Evolutionary conservation across 2,329 filamentous ascomycete species (phyloP).

Genomic region (Escovopsis weberi): DNA sequence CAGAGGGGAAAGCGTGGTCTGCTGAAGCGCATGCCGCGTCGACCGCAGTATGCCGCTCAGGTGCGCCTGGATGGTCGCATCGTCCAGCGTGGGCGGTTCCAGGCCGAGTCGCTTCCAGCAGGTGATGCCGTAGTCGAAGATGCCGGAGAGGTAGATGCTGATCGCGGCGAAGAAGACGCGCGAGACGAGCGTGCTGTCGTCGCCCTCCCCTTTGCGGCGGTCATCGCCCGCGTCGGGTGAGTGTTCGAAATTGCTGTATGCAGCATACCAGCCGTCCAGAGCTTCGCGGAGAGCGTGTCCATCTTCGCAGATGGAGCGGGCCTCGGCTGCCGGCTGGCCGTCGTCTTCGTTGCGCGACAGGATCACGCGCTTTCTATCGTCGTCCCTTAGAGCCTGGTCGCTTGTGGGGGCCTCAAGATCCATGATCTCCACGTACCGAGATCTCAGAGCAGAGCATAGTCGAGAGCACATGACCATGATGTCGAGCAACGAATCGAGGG

Average conservation of each 20-base stretch:
- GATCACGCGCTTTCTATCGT: too few species aligned
- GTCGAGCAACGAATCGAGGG: slow-evolving; percentile 15
- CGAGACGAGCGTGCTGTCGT: slow-evolving; percentile 10
- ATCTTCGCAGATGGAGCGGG: slow-evolving; percentile 1
- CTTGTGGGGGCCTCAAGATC: not conserved
- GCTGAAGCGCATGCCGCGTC: slow-evolving; percentile 7
- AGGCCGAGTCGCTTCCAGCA: slow-evolving; percentile 15
- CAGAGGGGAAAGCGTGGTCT: slow-evolving; percentile 15
- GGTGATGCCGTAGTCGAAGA: slow-evolving; percentile 20
- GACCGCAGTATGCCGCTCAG: slow-evolving; percentile 12
- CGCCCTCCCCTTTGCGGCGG: not conserved
- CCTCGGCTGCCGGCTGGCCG: not conserved
- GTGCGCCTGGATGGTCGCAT: slow-evolving; percentile 10
- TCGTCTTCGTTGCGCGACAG: not conserved
- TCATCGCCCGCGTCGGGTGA: not conserved
- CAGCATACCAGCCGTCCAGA: slow-evolving; percentile 6
- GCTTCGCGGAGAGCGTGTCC: slow-evolving; percentile 4
- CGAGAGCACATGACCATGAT: slow-evolving; percentile 18
- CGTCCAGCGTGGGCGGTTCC: slow-evolving; percentile 10
- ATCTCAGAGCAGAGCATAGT: slow-evolving; percentile 14
- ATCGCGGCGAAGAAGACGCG: slow-evolving; percentile 16
- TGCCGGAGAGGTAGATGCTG: slow-evolving; percentile 22
- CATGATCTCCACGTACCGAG: slow-evolving; percentile 11
- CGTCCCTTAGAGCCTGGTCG: not conserved
- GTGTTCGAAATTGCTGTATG: too few species aligned